Evolutionary conservation across 495 filamentous ascomycete genomes (phyloP).

Genomic region (Sabuloglossum arenarium): DNA sequence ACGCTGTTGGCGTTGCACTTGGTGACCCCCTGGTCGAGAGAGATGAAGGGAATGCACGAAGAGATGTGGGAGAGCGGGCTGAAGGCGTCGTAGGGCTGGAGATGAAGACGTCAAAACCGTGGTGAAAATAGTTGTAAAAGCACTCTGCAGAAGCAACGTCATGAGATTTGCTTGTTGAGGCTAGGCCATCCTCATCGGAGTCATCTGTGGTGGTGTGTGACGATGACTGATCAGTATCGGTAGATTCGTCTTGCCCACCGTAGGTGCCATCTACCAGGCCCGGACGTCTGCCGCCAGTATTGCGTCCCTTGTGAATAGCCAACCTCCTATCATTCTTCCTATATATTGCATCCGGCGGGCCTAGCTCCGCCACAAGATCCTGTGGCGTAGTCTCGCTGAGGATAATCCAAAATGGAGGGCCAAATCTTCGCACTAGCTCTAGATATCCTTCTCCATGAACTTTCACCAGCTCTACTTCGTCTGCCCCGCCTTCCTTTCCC

Average conservation of each 20-base stretch:
- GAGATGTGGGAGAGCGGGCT: slow-evolving; percentile 33
- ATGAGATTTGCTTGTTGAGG: slow-evolving; percentile 19
- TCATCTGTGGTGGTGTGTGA: slow-evolving; percentile 57
- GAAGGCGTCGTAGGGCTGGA: slow-evolving; percentile 50
- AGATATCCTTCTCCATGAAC: slow-evolving; percentile 56
- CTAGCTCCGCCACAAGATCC: slow-evolving; percentile 73
- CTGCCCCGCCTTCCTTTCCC: slow-evolving; percentile 40
- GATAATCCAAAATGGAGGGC: slow-evolving; percentile 38
- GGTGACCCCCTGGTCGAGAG: slow-evolving; percentile 6
- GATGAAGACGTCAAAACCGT: slow-evolving; percentile 86
- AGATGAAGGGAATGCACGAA: background rate
- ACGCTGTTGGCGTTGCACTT: slow-evolving; percentile 22
- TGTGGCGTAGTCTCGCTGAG: slow-evolving; percentile 74
- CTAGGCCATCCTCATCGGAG: slow-evolving; percentile 36
- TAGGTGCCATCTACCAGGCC: background rate
- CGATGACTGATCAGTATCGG: slow-evolving; percentile 71
- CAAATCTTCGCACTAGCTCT: slow-evolving; percentile 46
- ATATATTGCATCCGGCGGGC: slow-evolving; percentile 88
- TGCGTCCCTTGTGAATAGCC: slow-evolving; percentile 51
- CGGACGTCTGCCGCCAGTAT: background rate
- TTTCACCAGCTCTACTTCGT: slow-evolving; percentile 63
- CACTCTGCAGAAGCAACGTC: slow-evolving; percentile 43
- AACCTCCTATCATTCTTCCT: slow-evolving; percentile 79
- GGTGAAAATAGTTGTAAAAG: slow-evolving; percentile 93
- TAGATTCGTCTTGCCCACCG: slow-evolving; percentile 32